A percentile compares a stretch with the other conserved stretches of the same genome.
Evolutionary conservation across 768 basidiomycete genomes (phyloP).

Genomic region (Russula lepida): DNA sequence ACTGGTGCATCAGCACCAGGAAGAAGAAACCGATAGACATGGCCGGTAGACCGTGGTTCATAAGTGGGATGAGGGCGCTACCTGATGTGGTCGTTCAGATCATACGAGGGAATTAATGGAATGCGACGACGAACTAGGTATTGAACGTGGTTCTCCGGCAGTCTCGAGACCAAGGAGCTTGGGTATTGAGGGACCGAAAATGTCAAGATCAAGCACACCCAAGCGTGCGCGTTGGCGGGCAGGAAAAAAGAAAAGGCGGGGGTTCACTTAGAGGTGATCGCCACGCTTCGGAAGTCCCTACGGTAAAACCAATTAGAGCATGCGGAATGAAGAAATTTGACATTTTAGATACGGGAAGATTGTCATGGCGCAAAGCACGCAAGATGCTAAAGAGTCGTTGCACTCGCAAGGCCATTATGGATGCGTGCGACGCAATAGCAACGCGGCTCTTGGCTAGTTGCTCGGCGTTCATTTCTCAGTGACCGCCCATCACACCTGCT

Average conservation of each 20-base stretch:
- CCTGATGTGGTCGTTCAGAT: slow-evolving; percentile 27
- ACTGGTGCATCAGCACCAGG: slow-evolving; percentile 70
- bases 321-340: slow-evolving; percentile 1
- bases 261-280: slow-evolving; percentile 48
- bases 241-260: slow-evolving; percentile 76
- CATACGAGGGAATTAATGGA: neutral
- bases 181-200: slow-evolving; percentile 92
- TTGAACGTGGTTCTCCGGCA: slow-evolving; percentile 70
- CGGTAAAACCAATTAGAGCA: slow-evolving; percentile 1
- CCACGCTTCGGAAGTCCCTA: slow-evolving; percentile 27
- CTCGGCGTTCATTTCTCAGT: neutral
- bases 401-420: neutral
- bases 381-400: slow-evolving; percentile 13
- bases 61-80: slow-evolving; percentile 73
- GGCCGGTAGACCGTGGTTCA: slow-evolving; percentile 82
- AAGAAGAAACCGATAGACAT: slow-evolving; percentile 97
- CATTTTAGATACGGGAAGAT: slow-evolving; percentile 40
- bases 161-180: slow-evolving; percentile 85
- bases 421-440: neutral
- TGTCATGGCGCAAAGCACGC: slow-evolving; percentile 36
- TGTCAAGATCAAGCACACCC: slow-evolving; percentile 88
- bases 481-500: neutral
- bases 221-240: slow-evolving; percentile 42
- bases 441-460: no score
- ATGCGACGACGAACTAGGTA: slow-evolving; percentile 42